phyloP scores from a whole-genome alignment of 768 basidiomycete species.

The Pulveroboletus sp. region DNA sequence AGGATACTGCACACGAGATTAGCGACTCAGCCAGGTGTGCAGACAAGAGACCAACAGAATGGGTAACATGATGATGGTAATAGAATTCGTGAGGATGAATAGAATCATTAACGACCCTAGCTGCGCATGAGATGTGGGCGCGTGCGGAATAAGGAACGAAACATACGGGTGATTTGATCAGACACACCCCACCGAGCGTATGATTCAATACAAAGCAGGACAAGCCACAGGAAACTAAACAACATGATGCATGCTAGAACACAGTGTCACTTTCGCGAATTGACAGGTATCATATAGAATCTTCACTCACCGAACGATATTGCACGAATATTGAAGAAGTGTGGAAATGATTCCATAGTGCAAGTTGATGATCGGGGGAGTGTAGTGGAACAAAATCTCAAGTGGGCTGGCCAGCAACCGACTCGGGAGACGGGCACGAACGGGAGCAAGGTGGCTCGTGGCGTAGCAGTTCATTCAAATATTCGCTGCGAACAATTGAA shows the following conservation, averaged over 20 bases:
- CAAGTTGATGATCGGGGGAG: background rate
- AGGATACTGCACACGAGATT: conserved; percentile 36
- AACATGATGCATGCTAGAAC: conserved; percentile 40
- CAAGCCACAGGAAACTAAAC: conserved; percentile 46
- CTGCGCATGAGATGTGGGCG: background rate
- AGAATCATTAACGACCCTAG: conserved; percentile 38
- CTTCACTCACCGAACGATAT: conserved; percentile 28
- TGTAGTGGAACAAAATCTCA: conserved; percentile 9
- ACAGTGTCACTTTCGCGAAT: background rate
- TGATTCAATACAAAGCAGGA: conserved; percentile 43
- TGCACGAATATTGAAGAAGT: conserved; percentile 30
- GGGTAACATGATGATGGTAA: conserved; percentile 40
- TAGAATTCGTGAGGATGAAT: conserved; percentile 39
- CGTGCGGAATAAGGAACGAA: background rate
- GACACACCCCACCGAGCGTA: conserved; percentile 46
- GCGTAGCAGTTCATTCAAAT: conserved; percentile 7
- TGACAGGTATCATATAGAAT: background rate
- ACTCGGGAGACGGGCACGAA: conserved; percentile 13
- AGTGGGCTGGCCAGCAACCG: conserved; percentile 17
- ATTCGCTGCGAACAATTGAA: conserved; percentile 14
- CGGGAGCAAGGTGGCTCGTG: background rate
- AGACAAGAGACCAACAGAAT: conserved; percentile 36
- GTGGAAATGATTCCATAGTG: conserved; percentile 29
- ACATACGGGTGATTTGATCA: conserved; percentile 45
- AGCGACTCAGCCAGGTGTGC: background rate